A percentile compares a stretch with the other conserved stretches of the same genome.
phyloP scores from a whole-genome alignment of 306 rosid species.

The Vicia sativa region DNA sequence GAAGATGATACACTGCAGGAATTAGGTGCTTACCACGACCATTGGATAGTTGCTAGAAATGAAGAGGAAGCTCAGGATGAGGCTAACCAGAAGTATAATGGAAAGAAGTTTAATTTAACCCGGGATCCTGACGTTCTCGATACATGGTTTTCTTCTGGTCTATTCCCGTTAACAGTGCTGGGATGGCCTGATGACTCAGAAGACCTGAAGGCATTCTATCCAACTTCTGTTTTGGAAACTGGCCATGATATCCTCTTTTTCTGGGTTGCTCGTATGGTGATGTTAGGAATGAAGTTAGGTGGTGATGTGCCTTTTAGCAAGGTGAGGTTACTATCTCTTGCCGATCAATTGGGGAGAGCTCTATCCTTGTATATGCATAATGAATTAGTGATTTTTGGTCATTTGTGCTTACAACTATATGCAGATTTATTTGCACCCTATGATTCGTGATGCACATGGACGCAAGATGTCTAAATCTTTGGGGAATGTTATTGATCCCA shows the following conservation, averaged over 20 bases:
- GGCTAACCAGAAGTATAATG: constrained; percentile 57
- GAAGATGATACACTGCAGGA: constrained; percentile 74
- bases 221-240: constrained; percentile 95
- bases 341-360: constrained; percentile 1
- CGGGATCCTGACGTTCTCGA: constrained; percentile 98
- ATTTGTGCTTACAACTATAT: constrained; percentile 28
- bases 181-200: constrained; percentile 95
- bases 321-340: constrained; percentile 52
- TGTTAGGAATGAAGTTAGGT: constrained; percentile 86
- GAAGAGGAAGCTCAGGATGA: constrained; percentile 70
- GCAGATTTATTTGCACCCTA: constrained; percentile 96
- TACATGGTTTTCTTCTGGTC: constrained; percentile 98
- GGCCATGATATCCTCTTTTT: constrained; percentile 95
- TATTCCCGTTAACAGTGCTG: constrained; percentile 84
- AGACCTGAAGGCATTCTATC: constrained; percentile 86
- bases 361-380: constrained; percentile 12
- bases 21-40: constrained; percentile 71
- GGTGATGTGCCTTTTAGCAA: constrained; percentile 77
- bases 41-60: constrained; percentile 86
- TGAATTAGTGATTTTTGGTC: constrained; percentile 15
- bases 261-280: constrained; percentile 99
- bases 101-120: constrained; percentile 63
- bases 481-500: constrained; percentile 96
- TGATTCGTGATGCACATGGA: constrained; percentile 98
- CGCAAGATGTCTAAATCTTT: constrained; percentile 98